Conservation (phyloP, 257 asterid species). For the Solanum commersonii region DNA sequence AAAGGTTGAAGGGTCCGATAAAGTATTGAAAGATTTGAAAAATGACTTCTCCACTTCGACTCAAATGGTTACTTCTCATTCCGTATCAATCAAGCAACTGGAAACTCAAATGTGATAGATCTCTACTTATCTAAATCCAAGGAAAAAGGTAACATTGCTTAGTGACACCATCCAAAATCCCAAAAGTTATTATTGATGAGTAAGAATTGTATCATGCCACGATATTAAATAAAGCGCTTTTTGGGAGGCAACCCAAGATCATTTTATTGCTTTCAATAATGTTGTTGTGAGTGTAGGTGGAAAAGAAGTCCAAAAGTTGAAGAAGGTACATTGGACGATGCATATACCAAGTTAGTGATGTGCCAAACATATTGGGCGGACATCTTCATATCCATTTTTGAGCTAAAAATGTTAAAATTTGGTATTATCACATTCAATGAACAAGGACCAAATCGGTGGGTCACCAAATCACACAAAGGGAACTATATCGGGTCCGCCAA, state of each 20-base stretch:
- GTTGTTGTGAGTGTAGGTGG: not conserved
- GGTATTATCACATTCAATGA: not conserved
- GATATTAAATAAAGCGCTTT: not conserved
- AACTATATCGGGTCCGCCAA: not conserved
- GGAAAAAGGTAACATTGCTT: not conserved
- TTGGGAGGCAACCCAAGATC: not conserved
- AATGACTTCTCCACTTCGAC: not conserved
- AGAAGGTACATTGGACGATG: not conserved
- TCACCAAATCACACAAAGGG: not conserved
- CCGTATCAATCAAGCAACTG: not conserved
- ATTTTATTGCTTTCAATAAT: not conserved
- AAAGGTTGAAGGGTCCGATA: not conserved
- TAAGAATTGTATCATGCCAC: not conserved
- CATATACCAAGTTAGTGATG: not conserved
- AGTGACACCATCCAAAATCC: not conserved
- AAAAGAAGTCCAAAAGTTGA: not conserved
- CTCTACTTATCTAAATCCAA: not conserved
- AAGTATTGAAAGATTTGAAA: not conserved
- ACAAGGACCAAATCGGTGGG: not conserved
- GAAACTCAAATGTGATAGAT: not conserved
- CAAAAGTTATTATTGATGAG: no score
- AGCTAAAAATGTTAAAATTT: no score
- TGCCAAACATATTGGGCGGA: not conserved
- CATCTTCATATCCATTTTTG: not conserved
- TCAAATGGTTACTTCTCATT: not conserved